Percentiles rank a stretch among this genome's conserved stretches.
Evolutionary conservation across 768 basidiomycete species (phyloP).

Genomic region (Chiua virens): DNA sequence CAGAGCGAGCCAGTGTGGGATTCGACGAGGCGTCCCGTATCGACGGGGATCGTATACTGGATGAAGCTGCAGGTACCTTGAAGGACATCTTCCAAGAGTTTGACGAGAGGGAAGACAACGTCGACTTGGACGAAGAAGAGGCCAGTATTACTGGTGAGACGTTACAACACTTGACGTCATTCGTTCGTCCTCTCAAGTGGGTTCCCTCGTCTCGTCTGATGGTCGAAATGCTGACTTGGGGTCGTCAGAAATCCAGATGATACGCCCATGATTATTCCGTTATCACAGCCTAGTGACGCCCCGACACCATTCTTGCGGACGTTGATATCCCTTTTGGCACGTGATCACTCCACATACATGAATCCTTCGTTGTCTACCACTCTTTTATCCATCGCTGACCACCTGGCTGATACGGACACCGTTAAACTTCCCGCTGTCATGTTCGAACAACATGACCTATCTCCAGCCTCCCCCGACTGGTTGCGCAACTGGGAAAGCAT

Average conservation of each 20-base stretch:
- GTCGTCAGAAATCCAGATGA: conserved; percentile 45
- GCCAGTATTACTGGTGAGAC: conserved; percentile 63
- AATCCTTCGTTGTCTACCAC: conserved; percentile 62
- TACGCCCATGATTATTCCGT: conserved; percentile 47
- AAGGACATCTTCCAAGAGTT: conserved; percentile 75
- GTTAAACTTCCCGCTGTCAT: conserved; percentile 60
- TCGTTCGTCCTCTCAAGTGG: conserved; percentile 58
- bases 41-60: conserved; percentile 57
- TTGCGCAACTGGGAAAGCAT: conserved; percentile 63
- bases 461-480: conserved; percentile 73
- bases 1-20: conserved; percentile 34
- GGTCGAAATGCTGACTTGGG: conserved; percentile 6
- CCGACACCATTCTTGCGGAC: conserved; percentile 61
- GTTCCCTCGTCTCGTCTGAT: conserved; percentile 19
- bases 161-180: conserved; percentile 56
- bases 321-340: conserved; percentile 60
- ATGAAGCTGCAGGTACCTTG: conserved; percentile 67
- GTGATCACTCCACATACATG: conserved; percentile 58
- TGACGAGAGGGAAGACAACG: conserved; percentile 61
- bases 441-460: conserved; percentile 65
- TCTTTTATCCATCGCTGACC: conserved; percentile 64
- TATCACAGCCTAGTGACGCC: conserved; percentile 53
- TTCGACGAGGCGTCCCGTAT: conserved; percentile 26
- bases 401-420: conserved; percentile 69
- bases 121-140: conserved; percentile 64